Evolutionary conservation across 805 yeast genomes (phyloP), one percentile per base, ranked within the genome.

Genomic region (Metschnikowia picachoensis): DNA sequence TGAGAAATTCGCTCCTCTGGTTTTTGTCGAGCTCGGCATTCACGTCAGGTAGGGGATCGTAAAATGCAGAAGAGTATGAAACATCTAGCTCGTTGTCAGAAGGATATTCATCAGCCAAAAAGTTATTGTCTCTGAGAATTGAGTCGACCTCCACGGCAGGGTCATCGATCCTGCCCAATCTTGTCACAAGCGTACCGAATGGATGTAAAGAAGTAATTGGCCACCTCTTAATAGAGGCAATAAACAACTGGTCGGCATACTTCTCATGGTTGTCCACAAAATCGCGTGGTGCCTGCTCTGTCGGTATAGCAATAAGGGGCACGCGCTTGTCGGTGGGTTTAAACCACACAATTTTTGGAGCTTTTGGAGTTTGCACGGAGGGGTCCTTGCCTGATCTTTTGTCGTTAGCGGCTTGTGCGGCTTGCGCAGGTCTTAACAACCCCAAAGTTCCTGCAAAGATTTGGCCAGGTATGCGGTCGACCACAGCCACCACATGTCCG

Each of bases 141-240:
- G 97, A 88, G 62, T 85, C 92, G 50, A 90, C 79, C 64, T 90
- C 96, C 35, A 92, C 87, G 17, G 76, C 72, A 2, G 82, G 77
- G 51, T 85, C 92, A 53, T 83, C 87, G 58, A 87, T 80, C 33
- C 80, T 77, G 20, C 99, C 99, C 51, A 94, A 72, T 56, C 87
- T 87, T 38, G 91, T 86, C 25, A 92, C 85, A 47, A 94, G 72
- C 29, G 96, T 90, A 58, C 99, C 99, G 62, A 94, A 94, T 5
- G 99, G 99, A 72, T 94, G 99, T 65, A 94, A 77, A 0, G 98
- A 92, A 9, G 99, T 94, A 66, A 94, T 94, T 60, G 99, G 99
- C 99, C 99, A 94, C 66, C 99, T 84, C 65, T 94, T 94, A 60
- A 94, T 92, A 1, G 96, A 86, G 0, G 98, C 97, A 50, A 94